Evolutionary conservation across 805 yeast genomes (phyloP).

Genomic region (Kregervanrija delftensis): DNA sequence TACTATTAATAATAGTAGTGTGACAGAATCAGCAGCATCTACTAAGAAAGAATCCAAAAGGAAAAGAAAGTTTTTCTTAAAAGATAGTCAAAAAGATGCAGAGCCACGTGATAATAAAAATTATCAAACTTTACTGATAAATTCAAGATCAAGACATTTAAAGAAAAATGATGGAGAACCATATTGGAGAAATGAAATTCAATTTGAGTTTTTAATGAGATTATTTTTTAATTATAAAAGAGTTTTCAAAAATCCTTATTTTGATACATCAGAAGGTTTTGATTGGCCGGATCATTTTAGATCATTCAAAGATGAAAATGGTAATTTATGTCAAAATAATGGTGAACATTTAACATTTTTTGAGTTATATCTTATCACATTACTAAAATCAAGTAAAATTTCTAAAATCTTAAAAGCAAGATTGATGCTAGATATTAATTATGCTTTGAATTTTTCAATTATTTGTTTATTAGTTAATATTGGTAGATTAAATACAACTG

Average conservation of each 20-base stretch:
- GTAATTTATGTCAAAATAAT: constrained; percentile 15
- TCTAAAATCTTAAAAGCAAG: constrained; percentile 80
- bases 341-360: constrained; percentile 64
- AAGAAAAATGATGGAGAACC: constrained; percentile 92
- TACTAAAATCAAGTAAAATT: constrained; percentile 77
- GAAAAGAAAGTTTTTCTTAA: constrained; percentile 8
- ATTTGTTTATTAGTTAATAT: constrained; percentile 77
- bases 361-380: constrained; percentile 72
- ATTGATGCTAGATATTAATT: constrained; percentile 49
- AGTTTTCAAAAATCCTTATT: constrained; percentile 63
- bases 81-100: constrained; percentile 1
- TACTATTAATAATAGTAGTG: no score
- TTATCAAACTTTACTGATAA: constrained; percentile 23
- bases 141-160: constrained; percentile 45
- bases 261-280: constrained; percentile 26
- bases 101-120: constrained; percentile 8
- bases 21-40: constrained; percentile 1
- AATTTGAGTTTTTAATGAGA: constrained; percentile 63
- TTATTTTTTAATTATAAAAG: constrained; percentile 56
- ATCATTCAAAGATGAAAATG: constrained; percentile 17
- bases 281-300: constrained; percentile 31
- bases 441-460: constrained; percentile 29
- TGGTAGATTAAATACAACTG: constrained; percentile 92
- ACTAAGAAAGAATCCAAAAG: constrained; percentile 9
- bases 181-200: constrained; percentile 82